Evolutionary conservation across 2,329 filamentous ascomycete genomes (phyloP).

Genomic region (Aspergillus aculeatus): DNA sequence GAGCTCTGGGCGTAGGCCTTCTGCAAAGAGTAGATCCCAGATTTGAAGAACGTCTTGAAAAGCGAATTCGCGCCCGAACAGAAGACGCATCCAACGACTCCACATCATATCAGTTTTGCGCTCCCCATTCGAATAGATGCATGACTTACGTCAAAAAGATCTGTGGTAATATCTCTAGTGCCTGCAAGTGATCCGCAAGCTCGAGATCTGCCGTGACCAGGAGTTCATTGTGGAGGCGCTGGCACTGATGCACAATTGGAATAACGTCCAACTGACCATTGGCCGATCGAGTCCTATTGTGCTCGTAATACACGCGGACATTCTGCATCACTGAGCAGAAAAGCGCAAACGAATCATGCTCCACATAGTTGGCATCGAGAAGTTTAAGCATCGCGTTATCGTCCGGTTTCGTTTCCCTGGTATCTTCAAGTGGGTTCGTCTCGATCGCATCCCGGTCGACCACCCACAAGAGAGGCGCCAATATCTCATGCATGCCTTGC

Average conservation of each 20-base stretch:
- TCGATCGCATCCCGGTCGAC: conserved; percentile 78
- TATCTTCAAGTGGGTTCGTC: conserved; percentile 34
- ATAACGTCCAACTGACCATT: conserved; percentile 53
- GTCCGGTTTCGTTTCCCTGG: conserved; percentile 30
- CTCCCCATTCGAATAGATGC: background rate
- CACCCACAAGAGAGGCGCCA: conserved; percentile 85
- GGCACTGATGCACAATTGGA: conserved; percentile 81
- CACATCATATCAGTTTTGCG: conserved; percentile 17
- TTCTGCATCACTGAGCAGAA: conserved; percentile 86
- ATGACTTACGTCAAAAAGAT: conserved; percentile 82
- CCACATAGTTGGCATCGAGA: conserved; percentile 71
- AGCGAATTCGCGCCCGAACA: conserved; percentile 91
- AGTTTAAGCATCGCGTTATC: conserved; percentile 62
- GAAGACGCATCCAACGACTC: conserved; percentile 79
- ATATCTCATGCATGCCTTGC: conserved; percentile 97
- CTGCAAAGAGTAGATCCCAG: conserved; percentile 89
- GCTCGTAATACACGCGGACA: conserved; percentile 83
- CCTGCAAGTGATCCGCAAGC: conserved; percentile 73
- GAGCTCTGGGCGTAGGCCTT: conserved; percentile 75
- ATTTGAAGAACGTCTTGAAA: conserved; percentile 80
- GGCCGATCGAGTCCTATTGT: conserved; percentile 49
- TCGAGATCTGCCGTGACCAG: conserved; percentile 79
- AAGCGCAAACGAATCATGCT: conserved; percentile 86
- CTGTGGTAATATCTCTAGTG: conserved; percentile 88
- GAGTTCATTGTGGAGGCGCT: conserved; percentile 79